Evolutionary conservation across 1,284 basidiomycete species (phyloP).

Genomic region (Moesziomyces sp.): DNA sequence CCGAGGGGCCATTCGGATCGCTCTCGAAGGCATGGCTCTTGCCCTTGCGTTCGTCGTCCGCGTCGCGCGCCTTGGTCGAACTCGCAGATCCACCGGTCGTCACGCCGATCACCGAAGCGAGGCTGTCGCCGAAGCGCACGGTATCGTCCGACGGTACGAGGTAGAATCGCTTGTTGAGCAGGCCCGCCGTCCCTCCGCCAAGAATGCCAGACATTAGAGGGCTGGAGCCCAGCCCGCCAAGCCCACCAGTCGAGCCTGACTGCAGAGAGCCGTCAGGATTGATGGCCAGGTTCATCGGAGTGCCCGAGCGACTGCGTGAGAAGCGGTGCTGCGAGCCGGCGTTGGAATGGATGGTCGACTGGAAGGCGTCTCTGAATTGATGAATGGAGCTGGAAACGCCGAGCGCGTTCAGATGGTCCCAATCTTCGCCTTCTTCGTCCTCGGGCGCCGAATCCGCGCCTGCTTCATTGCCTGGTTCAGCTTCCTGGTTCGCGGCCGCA

Average conservation of each 20-base stretch:
- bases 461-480: slow-evolving; percentile 13
- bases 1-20: slow-evolving; percentile 34
- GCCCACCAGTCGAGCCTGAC: slow-evolving; percentile 9
- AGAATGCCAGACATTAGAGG: slow-evolving; percentile 37
- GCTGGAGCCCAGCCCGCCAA: slow-evolving; percentile 46
- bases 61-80: slow-evolving; percentile 5
- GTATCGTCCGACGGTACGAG: slow-evolving; percentile 82
- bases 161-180: slow-evolving; percentile 72
- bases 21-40: slow-evolving; percentile 8
- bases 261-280: slow-evolving; percentile 12
- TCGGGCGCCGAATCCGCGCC: slow-evolving; percentile 5
- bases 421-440: slow-evolving; percentile 6
- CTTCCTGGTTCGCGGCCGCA: slow-evolving; percentile 11
- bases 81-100: slow-evolving; percentile 3
- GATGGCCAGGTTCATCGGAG: slow-evolving; percentile 9
- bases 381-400: slow-evolving; percentile 50
- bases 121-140: slow-evolving; percentile 79
- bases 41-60: slow-evolving; percentile 12
- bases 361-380: slow-evolving; percentile 46
- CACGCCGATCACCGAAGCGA: slow-evolving; percentile 67
- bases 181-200: slow-evolving; percentile 26
- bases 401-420: slow-evolving; percentile 40
- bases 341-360: slow-evolving; percentile 8
- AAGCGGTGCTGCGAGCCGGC: slow-evolving; percentile 18
- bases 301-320: slow-evolving; percentile 26